Base-by-base conservation (phyloP, 2,329 filamentous ascomycete species). In the Calcarisporium arbuscula region DNA sequence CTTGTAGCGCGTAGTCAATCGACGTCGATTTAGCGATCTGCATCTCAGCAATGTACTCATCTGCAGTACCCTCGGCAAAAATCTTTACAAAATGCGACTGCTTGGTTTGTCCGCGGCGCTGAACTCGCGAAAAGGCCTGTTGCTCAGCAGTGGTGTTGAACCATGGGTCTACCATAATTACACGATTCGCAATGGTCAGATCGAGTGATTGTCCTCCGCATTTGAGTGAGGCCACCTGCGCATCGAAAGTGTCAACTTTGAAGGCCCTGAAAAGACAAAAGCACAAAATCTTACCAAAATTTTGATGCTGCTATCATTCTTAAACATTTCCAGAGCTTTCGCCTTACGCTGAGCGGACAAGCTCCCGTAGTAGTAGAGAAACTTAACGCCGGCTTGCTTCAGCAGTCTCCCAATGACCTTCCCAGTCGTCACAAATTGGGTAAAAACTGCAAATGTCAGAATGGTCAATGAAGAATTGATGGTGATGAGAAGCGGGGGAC, bases 61-160 rank as follows among this genome's bases (percentile, higher is more conserved):
- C 60, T 0, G 53, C 30, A 0, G 61, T 60, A 0, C 39, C 38
- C 0, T 57, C 46, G n/a, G n/a, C n/a, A n/a, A n/a, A n/a, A n/a
- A n/a, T n/a, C n/a, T n/a, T n/a, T n/a, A n/a, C n/a, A n/a, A n/a
- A n/a, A n/a, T n/a, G n/a, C n/a, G n/a, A n/a, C n/a, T n/a, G n/a
- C n/a, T n/a, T n/a, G n/a, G n/a, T n/a, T n/a, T 90, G 84, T 0
- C 81, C 81, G 4, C 80, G 76, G 5, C 83, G 68, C 45, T 72
- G 73, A 0, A 85, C 72, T 0, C 83, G 71, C 2, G 60, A 60
- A 25, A 69, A 68, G 0, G 74, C 79, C 46, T 86, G 82, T n/a
- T 76, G 60, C 44, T 86, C 79, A 0, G 65, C 53, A 0, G 68
- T 62, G 2, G 55, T 54, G 38, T 85, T 85, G 75, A 76, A 86